A percentile compares a stretch with the other conserved stretches of the same genome.
phyloP scores from a whole-genome alignment of 2,329 filamentous ascomycete genomes.

The Ampelomyces quisqualis region DNA sequence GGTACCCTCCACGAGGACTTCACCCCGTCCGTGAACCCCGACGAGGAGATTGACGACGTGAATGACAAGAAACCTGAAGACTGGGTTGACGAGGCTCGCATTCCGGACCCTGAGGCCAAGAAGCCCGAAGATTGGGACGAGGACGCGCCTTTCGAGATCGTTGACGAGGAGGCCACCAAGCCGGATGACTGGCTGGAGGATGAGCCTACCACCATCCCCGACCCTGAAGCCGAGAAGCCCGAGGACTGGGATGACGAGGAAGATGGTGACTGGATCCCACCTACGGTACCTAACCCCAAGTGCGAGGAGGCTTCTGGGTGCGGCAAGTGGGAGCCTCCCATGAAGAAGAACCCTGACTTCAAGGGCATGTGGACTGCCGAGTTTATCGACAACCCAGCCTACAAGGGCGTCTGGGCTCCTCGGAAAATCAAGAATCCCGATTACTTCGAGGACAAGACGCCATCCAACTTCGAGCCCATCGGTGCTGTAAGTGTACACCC shows the following conservation, averaged over 20 bases:
- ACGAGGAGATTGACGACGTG: slow-evolving; percentile 89
- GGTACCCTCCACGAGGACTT: slow-evolving; percentile 95
- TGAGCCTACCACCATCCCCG: slow-evolving; percentile 77
- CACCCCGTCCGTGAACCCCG: slow-evolving; percentile 86
- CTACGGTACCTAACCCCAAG: slow-evolving; percentile 92
- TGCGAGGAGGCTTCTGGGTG: slow-evolving; percentile 91
- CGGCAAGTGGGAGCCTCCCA: slow-evolving; percentile 86
- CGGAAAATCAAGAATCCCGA: slow-evolving; percentile 95
- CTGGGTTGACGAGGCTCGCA: slow-evolving; percentile 94
- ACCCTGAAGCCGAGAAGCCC: slow-evolving; percentile 95
- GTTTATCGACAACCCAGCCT: slow-evolving; percentile 92
- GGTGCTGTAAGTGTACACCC: slow-evolving; percentile 92
- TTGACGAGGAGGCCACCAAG: slow-evolving; percentile 86
- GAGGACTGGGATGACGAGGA: slow-evolving; percentile 99
- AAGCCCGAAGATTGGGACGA: slow-evolving; percentile 99
- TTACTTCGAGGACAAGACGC: slow-evolving; percentile 96
- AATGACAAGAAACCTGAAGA: slow-evolving; percentile 91
- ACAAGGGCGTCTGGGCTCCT: slow-evolving; percentile 95
- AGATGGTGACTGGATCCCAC: slow-evolving; percentile 94
- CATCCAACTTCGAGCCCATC: slow-evolving; percentile 96
- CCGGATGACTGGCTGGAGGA: slow-evolving; percentile 96
- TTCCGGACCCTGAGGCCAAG: slow-evolving; percentile 85
- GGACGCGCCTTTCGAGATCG: slow-evolving; percentile 93
- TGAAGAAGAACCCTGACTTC: slow-evolving; percentile 93
- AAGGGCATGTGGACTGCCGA: slow-evolving; percentile 98